Evolutionary conservation across 2,329 filamentous ascomycete genomes (phyloP), one percentile per base, ranked within the genome.

Genomic region (Microascus cirrosus): DNA sequence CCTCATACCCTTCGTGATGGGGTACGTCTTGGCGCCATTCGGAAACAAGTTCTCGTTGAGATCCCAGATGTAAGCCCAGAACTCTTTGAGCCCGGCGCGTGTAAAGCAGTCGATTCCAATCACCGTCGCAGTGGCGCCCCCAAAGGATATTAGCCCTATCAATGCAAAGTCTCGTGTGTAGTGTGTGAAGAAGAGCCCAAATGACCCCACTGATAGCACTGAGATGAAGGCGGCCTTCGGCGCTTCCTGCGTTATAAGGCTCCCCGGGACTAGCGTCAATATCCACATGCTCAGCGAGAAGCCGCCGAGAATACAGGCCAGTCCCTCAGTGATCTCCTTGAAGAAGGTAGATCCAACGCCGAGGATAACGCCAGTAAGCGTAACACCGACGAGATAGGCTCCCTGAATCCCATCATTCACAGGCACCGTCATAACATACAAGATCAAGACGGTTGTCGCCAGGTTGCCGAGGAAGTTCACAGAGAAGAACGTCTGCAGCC

Each of bases 231-330:
- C 84, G 11, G 83, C 80, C 67, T 86, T 91, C 3, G 84, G 78
- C 18, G 77, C 75, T 1, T 77, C 77, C 2, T 79, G 77, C 4
- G 76, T 74, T 48, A 96, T 76, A 36, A 96, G 74, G 1, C 92
- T 91, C 7, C 90, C 92, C 0, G 84, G 77, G 58, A 84, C 85
- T 51, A 96, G 72, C 25, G 85, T 86, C 53, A 96, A 77, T 56
- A 97, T 77, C 93, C 93, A 97, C 91, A 95, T 95, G 67, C 85
- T 84, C 8, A 94, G 68, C 62, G 85, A 90, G 69, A 94, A 95
- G 0, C 91, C 91, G 28, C 90, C 91, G 0, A 96, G 76, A n/a
- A 93, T 74, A 67, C 90, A 96, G 2, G 88, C 90, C n/a, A 96
- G 74, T 7, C 81, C 79, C 58, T 91, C 87, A 0, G 90, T 91